Evolutionary conservation across 305 asterid genomes (phyloP).

Genomic region (Solanum hybrid): DNA sequence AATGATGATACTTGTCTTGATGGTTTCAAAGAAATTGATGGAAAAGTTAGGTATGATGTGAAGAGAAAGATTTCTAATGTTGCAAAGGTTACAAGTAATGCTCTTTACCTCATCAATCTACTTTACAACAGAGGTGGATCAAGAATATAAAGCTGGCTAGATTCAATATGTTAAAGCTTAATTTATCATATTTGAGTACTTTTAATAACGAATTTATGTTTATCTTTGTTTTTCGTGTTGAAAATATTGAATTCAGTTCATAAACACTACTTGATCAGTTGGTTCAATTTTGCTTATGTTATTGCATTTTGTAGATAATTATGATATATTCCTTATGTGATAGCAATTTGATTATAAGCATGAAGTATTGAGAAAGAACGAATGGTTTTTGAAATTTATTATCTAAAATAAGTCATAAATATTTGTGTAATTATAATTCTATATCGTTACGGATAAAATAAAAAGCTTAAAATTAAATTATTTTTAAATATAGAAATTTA

Average conservation of each 20-base stretch:
- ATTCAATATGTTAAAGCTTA: neutral
- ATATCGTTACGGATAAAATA: neutral
- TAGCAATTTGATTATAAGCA: rapidly evolving
- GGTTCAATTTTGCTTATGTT: neutral
- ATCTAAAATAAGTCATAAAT: neutral
- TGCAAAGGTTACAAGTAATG: slow-evolving; percentile 83
- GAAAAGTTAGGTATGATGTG: slow-evolving; percentile 48
- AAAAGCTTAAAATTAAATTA: neutral
- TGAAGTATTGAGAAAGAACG: neutral
- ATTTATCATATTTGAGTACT: neutral
- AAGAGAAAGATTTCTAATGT: slow-evolving; percentile 41
- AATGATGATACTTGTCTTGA: slow-evolving; percentile 82
- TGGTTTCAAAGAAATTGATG: slow-evolving; percentile 66
- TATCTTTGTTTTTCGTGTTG: neutral
- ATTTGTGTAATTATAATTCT: neutral
- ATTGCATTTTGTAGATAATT: neutral
- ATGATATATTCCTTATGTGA: neutral
- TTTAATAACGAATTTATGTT: neutral
- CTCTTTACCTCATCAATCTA: slow-evolving; percentile 61
- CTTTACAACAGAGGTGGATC: slow-evolving; percentile 1
- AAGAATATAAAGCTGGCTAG: neutral
- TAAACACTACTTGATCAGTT: neutral
- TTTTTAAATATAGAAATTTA: neutral
- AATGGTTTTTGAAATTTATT: neutral
- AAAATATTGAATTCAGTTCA: neutral